phyloP scores from a whole-genome alignment of 345 rosid genomes.

The Garcia nutans region DNA sequence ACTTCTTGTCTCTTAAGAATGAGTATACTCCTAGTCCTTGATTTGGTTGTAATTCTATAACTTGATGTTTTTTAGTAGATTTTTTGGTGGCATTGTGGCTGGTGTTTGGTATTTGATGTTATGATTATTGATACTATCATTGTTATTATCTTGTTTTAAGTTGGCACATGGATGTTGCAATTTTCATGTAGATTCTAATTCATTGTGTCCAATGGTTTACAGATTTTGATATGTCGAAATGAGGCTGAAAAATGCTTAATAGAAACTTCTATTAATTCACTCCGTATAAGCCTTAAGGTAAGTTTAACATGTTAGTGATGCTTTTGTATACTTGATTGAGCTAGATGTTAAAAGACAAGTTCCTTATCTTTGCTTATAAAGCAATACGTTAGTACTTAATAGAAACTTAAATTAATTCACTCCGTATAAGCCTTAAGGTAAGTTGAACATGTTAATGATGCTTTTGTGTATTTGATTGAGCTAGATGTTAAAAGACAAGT shows the following conservation, averaged over 20 bases:
- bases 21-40: no score
- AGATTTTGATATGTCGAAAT: slow-evolving; percentile 92
- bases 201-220: background rate
- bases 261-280: slow-evolving; percentile 93
- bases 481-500: background rate
- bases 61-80: background rate
- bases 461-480: background rate
- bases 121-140: background rate
- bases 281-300: slow-evolving; percentile 96
- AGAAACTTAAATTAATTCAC: slow-evolving; percentile 93
- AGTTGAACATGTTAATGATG: slow-evolving; percentile 6
- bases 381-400: slow-evolving; percentile 36
- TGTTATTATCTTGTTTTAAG: background rate
- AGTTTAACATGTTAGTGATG: slow-evolving; percentile 6
- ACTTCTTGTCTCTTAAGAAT: background rate
- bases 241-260: slow-evolving; percentile 96
- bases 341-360: background rate
- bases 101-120: background rate
- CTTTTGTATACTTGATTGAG: background rate
- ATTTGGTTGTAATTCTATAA: background rate
- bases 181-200: background rate
- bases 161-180: background rate
- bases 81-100: background rate
- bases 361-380: background rate
- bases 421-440: slow-evolving; percentile 96